phyloP scores from a whole-genome alignment of 331 rosid species.

The Quercus phellos region DNA sequence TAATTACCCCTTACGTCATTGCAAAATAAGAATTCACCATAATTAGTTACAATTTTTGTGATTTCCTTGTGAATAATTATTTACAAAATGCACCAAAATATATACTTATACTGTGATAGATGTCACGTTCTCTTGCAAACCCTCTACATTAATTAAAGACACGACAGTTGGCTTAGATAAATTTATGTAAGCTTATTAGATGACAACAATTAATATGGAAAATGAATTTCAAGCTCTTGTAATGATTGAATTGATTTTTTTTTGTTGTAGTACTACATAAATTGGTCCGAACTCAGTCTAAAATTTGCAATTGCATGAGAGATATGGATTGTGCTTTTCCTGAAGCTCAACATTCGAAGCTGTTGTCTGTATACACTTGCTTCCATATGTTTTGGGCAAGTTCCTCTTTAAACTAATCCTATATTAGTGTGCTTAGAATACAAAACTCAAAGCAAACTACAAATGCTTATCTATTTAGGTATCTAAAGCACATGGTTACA shows the following conservation, averaged over 20 bases:
- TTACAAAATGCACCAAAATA: no score
- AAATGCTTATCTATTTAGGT: conserved; percentile 8
- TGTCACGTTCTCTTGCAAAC: no score
- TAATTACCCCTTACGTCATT: no score
- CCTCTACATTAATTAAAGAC: no score
- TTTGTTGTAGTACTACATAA: conserved; percentile 4
- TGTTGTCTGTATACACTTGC: conserved; percentile 39
- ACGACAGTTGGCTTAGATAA: no score
- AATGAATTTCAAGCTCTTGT: conserved; percentile 5
- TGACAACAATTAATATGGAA: background rate
- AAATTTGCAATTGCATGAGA: background rate
- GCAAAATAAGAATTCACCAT: no score
- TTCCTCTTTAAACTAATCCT: conserved; percentile 8
- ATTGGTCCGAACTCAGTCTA: background rate
- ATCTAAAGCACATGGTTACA: conserved; percentile 55
- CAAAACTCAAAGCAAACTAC: conserved; percentile 8
- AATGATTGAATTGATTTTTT: conserved; percentile 37
- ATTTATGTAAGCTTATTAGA: no score
- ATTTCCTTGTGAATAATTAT: no score
- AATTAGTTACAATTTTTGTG: no score
- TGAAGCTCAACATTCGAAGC: conserved; percentile 49
- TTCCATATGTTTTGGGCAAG: conserved; percentile 39
- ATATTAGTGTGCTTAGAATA: conserved; percentile 33
- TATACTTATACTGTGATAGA: no score
- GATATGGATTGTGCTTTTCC: conserved; percentile 7